Evolutionary conservation across 257 asterid species (phyloP).

Genomic region (Solanum etuberosum): DNA sequence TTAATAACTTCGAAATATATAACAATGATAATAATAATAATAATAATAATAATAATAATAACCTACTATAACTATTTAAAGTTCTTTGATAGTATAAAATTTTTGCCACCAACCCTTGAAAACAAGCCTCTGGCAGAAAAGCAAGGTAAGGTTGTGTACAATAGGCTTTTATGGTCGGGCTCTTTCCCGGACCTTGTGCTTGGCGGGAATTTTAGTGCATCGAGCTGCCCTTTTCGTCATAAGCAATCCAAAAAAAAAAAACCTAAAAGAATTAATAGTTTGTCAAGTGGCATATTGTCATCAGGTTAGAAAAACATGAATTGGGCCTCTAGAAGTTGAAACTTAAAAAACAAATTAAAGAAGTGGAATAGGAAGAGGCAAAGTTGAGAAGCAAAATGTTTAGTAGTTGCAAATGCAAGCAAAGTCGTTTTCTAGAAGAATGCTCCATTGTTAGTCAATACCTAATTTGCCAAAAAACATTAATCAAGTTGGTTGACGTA

Average conservation of each 20-base stretch:
- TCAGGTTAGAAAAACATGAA: neutral
- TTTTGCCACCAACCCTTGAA: neutral
- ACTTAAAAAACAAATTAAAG: neutral
- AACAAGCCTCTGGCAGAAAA: too few relatives aligned
- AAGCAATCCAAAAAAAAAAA: too few relatives aligned
- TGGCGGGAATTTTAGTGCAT: too few relatives aligned
- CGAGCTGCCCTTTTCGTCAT: too few relatives aligned
- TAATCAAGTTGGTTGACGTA: too few relatives aligned
- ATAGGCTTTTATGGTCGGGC: accelerated
- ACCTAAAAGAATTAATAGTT: neutral
- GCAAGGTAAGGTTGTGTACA: accelerated
- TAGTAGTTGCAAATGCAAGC: neutral
- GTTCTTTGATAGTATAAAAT: too few relatives aligned
- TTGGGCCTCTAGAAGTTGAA: neutral
- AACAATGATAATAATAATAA: too few relatives aligned
- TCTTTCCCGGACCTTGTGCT: accelerated
- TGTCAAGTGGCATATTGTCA: neutral
- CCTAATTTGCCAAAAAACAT: neutral
- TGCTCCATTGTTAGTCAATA: neutral
- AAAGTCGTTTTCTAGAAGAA: neutral
- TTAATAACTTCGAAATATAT: too few relatives aligned
- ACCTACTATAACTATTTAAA: neutral
- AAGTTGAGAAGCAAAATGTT: neutral
- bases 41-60: too few relatives aligned
- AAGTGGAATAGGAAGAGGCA: neutral